A percentile compares a stretch with the other conserved stretches of the same genome.
Conservation (phyloP, 345 rosid genomes). For the Brassica rapa region DNA sequence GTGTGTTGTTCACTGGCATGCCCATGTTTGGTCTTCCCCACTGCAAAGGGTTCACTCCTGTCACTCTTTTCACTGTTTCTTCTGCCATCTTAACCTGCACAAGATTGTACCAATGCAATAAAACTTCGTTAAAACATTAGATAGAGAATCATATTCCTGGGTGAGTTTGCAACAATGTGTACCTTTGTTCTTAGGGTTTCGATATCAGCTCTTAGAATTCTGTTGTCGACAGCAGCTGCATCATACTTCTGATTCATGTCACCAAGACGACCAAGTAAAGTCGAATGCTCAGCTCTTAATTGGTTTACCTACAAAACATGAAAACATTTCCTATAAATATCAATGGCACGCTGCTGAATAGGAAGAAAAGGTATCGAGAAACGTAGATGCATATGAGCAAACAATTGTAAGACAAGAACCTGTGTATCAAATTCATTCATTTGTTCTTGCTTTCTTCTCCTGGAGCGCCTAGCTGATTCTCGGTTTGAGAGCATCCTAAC, state of each 20-base stretch:
- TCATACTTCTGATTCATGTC: slow-evolving; percentile 78
- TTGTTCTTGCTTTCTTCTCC: slow-evolving; percentile 91
- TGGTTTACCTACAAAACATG: slow-evolving; percentile 63
- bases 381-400: neutral
- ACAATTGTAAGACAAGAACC: slow-evolving; percentile 46
- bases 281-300: slow-evolving; percentile 70
- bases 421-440: slow-evolving; percentile 85
- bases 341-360: neutral
- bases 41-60: slow-evolving; percentile 73
- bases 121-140: neutral
- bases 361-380: neutral
- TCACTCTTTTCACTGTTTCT: slow-evolving; percentile 86
- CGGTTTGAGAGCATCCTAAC: slow-evolving; percentile 95
- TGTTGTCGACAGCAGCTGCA: slow-evolving; percentile 76
- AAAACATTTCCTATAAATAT: slow-evolving; percentile 3
- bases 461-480: slow-evolving; percentile 96
- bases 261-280: slow-evolving; percentile 64
- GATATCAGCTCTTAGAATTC: slow-evolving; percentile 92
- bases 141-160: neutral
- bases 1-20: slow-evolving; percentile 35
- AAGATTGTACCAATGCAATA: slow-evolving; percentile 1
- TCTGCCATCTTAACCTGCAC: slow-evolving; percentile 97
- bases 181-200: slow-evolving; percentile 96
- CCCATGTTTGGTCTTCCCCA: slow-evolving; percentile 54
- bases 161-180: neutral